Evolutionary conservation across 2,329 filamentous ascomycete genomes (phyloP), one percentile per base, ranked within the genome.

Genomic region (Aspergillus intermedius): DNA sequence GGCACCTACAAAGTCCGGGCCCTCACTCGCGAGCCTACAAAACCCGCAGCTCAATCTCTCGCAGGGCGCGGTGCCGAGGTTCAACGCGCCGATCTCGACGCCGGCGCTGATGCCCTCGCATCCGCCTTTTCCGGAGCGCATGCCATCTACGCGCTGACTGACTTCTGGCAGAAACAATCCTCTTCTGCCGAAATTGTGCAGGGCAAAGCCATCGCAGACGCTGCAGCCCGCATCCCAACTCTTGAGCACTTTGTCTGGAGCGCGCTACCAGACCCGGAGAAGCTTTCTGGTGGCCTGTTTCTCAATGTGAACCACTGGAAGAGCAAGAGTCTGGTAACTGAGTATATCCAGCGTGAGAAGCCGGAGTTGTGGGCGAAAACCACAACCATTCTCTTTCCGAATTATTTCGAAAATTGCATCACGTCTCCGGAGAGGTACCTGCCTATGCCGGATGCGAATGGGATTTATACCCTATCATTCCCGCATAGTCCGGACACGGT

Each of bases 1-100:
- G 58, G 62, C 3, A 67, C 77, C 25, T 74, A 72, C 64, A 68
- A 65, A 35, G 63, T 79, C 48, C 73, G 76, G 9, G 75, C 68
- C 32, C 66, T 79, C 37, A 76, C 71, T 10, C 72, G 75, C 15
- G 67, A 77, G 54, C 47, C 60, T 6, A 45, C 49, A 43, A 62
- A 60, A 17, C 53, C 56, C 15, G 52, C 49, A 32, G 58, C 61
- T 7, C 52, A 57, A 44, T 19, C 58, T 35, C 56, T 59, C 22
- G 52, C 49, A 42, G 54, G 58, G 12, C 48, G 54, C 28, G 53
- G 55, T 12, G 55, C 59, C 19, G 53, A 56, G 6, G 35, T 53
- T 3, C 53, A 57, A 21, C 54, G 52, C 15, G 59, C 56, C 0
- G 59, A 64, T 40, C 22, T 54, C 39, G 32, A 46, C 3, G 35